Base-by-base conservation (phyloP, 129 eudicot genomes). In the Saussurea involucrata region DNA sequence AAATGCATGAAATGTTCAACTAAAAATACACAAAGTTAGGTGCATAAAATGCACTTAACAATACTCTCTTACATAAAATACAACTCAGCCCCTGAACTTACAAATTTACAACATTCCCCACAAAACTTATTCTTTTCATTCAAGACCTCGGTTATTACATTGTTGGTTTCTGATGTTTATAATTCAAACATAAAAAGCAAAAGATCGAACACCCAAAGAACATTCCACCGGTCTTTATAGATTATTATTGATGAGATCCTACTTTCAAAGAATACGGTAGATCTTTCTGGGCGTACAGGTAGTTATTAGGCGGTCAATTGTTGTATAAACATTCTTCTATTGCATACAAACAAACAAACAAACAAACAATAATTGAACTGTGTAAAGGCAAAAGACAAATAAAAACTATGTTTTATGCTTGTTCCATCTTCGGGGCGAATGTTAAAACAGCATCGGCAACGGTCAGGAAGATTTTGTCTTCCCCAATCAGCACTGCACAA, bases 391-490 rank as follows among this genome's bases (percentile, higher is more conserved):
- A 17, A 49, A 63, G 57, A 61, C 22, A 42, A 63, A 57, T 4
- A 53, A 53, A 27, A 37, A 65, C n/a, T 3, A 17, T 24, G 9
- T 42, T 40, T 80, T 64, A 79, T 24, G 80, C 83, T 76, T 80
- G 91, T 73, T 87, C 78, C 68, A 83, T 31, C 69, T 85, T 88
- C 3, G 93, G 96, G 29, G 91, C 88, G 69, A 86, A 85, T 2
- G 88, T 83, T 63, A 79, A 61, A 44, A 92, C 82, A 10, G 98
- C 98, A 66, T 92, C 94, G 12, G 84, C 91, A 0, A 92, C 94
- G 4, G 88, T 86, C 46, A 90, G 83, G 74, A 90, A 90, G 71
- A 92, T 83, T 37, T 86, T 88, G 80, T 90, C 92, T 34, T 90
- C 92, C 65, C 96, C 98, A 9, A 92, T 75, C 6, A 76, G 44